Evolutionary conservation across 2,329 filamentous ascomycete genomes (phyloP), one percentile per base, ranked within the genome.

Genomic region (Lecanicillium sp.): DNA sequence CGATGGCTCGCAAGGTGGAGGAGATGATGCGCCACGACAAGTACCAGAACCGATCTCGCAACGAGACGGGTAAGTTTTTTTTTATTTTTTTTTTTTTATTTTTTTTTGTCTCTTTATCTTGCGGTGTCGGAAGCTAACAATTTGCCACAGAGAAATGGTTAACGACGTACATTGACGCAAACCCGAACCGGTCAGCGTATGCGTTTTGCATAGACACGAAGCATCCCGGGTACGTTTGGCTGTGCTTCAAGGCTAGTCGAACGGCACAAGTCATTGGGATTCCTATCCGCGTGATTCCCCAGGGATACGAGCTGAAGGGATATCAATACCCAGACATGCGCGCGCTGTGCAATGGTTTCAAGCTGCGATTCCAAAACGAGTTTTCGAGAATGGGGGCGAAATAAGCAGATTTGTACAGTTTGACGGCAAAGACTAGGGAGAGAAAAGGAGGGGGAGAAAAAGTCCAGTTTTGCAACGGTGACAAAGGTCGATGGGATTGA

Each of bases 1-100:
- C 89, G 37, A 98, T 96, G 92, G 85, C 88, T 14, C 85, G 83
- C 63, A 98, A 98, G 71, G 90, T 96, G 37, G 87, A 94, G 48
- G 90, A 98, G 68, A 81, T 98, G 70, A 92, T 87, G 72, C 78
- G 83, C 48, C 83, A 95, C 59, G 90, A 96, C 58, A 95, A 95
- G 62, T 98, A 85, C 69, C 87, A 94, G 64, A 78, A 78, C 46
- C 80, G 83, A 43, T 89, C 79, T 45, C 82, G 82, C 54, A 71
- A 79, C 44, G 84, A 92, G 53, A 85, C 88, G 46, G 89, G 90
- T 95, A 80, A 69, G 84, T 70, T 33, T 40, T 14, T 12, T 40
- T 33, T 31, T 19, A 19, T n/a, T 22, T 41, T 30, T 29, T 33
- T 11, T n/a, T 5, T 28, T 29, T 39, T 37, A 34, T 20, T 13